A percentile compares a stretch with the other conserved stretches of the same genome.
These are phyloP conservation scores for Neopestalotiopsis sp. DNA, from an alignment of 2,329 filamentous ascomycete species.

Conservation along the genomic window DNA sequence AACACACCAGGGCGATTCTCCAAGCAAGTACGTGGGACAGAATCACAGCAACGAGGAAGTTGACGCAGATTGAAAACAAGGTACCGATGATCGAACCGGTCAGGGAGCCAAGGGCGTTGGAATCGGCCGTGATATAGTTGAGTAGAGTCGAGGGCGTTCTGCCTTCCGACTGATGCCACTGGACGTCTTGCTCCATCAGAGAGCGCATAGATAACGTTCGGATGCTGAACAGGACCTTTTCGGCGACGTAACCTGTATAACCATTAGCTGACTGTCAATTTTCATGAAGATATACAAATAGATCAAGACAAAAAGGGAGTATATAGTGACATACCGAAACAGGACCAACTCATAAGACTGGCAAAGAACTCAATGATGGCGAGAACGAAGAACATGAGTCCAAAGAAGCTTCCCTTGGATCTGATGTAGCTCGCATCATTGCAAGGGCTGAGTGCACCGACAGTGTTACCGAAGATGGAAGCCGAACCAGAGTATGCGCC, in stretches of 20 bases:
- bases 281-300: too few species aligned
- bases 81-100: conserved; percentile 75
- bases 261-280: neutral
- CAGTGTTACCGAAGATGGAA: conserved; percentile 58
- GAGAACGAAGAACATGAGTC: conserved; percentile 52
- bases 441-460: conserved; percentile 56
- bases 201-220: conserved; percentile 69
- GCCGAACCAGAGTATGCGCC: conserved; percentile 58
- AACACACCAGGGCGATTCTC: conserved; percentile 76
- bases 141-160: conserved; percentile 67
- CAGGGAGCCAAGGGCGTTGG: conserved; percentile 69
- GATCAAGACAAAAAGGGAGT: neutral
- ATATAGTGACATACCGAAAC: conserved; percentile 40
- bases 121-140: conserved; percentile 72
- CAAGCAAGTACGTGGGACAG: conserved; percentile 74
- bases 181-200: conserved; percentile 67
- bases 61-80: conserved; percentile 69
- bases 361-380: conserved; percentile 62
- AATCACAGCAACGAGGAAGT: conserved; percentile 70
- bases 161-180: conserved; percentile 72
- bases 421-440: conserved; percentile 43
- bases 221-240: conserved; percentile 68
- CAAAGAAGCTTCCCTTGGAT: conserved; percentile 41
- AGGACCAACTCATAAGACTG: conserved; percentile 61
- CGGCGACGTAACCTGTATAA: conserved; percentile 54